Evolutionary conservation across 148 eudicot species (phyloP), one percentile per base, ranked within the genome.

Genomic region (Spergularia bocconei): DNA sequence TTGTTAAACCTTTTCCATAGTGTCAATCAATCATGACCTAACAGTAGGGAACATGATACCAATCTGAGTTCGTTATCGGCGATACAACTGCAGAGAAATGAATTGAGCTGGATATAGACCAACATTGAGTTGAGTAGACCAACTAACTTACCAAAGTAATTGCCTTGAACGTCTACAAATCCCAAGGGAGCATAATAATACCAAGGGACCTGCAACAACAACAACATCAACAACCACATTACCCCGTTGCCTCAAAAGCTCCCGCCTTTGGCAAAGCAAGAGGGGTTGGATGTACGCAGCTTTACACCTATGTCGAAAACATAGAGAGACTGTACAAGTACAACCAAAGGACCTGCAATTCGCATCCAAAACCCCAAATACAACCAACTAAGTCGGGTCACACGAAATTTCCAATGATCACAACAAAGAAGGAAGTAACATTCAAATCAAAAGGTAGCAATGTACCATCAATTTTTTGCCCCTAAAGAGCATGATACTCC

Each of bases 111-210:
- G 64, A 36, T 11, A 25, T 17, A 61, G 4, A 11, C 1, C 38
- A 61, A 11, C 65, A 61, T 23, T 3, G 12, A 25, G 33, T 25
- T 61, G 65, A 61, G 65, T 14, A 29, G 48, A 29, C 48, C 2
- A 44, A 44, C 8, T 51, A 39, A 78, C 87, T 85, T 79, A 94
- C 98, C 89, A 69, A 94, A 88, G 84, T 82, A 91, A 79, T 86
- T 91, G 69, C 91, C 97, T 75, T 94, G 98, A 74, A 90, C 93
- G 81, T 94, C 98, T 69, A 86, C 86, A 79, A 91, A 90, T 15
- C 89, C 93, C 72, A 94, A 80, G 53, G 80, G 75, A 17, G 81
- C 60, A 84, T 94, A 94, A 82, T 91, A 94, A 79, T 94, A 94
- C 97, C 91, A 90, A 41, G 98, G 88, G 48, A 91, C 84, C 98